Evolutionary conservation across 176 grass and related monocot species (phyloP), one percentile per base, ranked within the genome.

Genomic region (Triticum turgidum): DNA sequence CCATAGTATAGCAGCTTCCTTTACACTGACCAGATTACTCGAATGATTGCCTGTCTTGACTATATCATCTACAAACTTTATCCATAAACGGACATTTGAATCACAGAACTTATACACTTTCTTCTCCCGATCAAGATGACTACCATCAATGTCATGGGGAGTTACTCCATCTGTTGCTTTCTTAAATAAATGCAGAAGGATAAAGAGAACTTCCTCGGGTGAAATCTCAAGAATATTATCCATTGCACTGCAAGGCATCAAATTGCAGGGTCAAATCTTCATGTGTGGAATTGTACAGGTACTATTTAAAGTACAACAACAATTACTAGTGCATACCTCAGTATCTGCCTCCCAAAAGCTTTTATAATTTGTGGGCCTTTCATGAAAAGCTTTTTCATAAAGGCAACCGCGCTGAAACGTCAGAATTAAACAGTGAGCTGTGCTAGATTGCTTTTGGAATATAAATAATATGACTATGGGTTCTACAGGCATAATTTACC

Each of bases 1-100:
- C 96, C 91, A 98, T 42, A 98, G 68, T 81, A 95, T 81, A 82
- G 91, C 93, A 62, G 87, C 86, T 80, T 95, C 90, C 52, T 81
- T 87, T 88, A 84, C 86, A 88, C 41, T 67, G 76, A 95, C 21
- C 83, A 82, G 73, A 76, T 87, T 85, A 65, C 86, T 74, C 84
- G 51, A 87, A 54, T 32, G 62, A 58, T 89, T 77, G 32, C 68
- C 63, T 32, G 65, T 83, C 52, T 25, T 30, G 10, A 82, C 80
- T 39, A 62, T 74, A 78, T 82, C 73, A 73, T 87, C 86, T 83
- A 92, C 80, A 80, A 90, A 69, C 38, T 92, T 79, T 69, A 73
- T 86, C 90, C 91, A 94, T 29, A 84, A 88, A 81, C 39, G 42
- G 37, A 95, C 41, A 73, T 85, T 95, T 81, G 85, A 84, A 54